phyloP scores from a whole-genome alignment of 352 stramenopile genomes.

The Phytophthora pseudosyringae region DNA sequence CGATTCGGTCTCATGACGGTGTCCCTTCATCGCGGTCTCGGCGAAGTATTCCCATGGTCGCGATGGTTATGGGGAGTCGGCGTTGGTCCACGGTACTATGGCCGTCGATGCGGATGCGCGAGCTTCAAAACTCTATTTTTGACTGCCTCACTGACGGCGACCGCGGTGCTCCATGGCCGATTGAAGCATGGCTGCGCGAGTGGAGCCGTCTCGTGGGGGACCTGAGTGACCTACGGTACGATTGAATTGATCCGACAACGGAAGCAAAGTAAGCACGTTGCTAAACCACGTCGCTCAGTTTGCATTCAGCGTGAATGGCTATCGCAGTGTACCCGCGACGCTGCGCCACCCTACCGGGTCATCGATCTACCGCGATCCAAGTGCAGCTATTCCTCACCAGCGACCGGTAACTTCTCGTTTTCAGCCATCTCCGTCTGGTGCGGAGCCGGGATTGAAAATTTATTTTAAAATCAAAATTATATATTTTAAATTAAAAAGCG shows the following conservation, averaged over 20 bases:
- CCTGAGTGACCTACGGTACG: not conserved
- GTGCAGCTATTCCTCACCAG: too few relatives aligned
- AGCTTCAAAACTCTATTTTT: not conserved
- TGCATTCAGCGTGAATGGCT: constrained; percentile 1
- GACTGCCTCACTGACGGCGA: not conserved
- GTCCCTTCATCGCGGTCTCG: not conserved
- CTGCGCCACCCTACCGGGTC: too few relatives aligned
- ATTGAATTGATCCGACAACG: not conserved
- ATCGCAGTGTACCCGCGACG: not conserved
- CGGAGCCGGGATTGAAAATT: too few relatives aligned
- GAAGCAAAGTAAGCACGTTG: not conserved
- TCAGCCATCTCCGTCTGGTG: too few relatives aligned
- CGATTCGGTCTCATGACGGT: too few relatives aligned
- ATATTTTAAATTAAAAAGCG: too few relatives aligned
- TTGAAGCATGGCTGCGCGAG: not conserved
- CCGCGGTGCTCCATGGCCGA: not conserved
- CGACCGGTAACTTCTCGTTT: too few relatives aligned
- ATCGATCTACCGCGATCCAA: too few relatives aligned
- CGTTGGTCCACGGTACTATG: not conserved
- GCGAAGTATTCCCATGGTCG: not conserved
- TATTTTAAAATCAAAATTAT: too few relatives aligned
- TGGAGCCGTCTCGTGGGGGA: not conserved
- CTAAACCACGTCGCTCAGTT: not conserved
- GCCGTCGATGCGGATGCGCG: not conserved
- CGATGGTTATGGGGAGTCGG: not conserved